A percentile compares a stretch with the other conserved stretches of the same genome.
Conservation (phyloP, 257 asterid genomes). For the Lycium barbarum region DNA sequence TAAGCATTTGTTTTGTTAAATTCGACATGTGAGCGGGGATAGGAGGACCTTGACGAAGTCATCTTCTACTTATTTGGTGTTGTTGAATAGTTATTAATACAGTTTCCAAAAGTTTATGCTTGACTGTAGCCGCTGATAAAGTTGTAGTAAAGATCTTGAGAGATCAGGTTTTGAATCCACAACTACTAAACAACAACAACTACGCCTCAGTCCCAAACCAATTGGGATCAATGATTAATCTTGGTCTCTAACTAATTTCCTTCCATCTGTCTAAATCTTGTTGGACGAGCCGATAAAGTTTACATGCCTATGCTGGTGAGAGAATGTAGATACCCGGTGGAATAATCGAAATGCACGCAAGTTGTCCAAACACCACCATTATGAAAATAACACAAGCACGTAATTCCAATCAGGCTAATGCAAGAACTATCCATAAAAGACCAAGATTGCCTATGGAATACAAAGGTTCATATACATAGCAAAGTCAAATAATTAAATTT, state of each 20-base stretch:
- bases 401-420: constrained; percentile 8
- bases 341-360: not conserved
- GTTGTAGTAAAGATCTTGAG: not conserved
- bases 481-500: not conserved
- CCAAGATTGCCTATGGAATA: not conserved
- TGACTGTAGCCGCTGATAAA: not conserved
- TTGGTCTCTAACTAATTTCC: constrained; percentile 13
- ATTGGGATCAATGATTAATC: not conserved
- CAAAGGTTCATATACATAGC: constrained; percentile 4
- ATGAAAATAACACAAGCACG: not conserved
- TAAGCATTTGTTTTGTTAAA: not conserved
- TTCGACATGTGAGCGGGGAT: constrained; percentile 1
- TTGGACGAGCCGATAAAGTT: not conserved
- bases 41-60: not conserved
- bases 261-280: not conserved
- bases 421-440: not conserved
- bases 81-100: constrained; percentile 5
- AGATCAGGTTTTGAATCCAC: not conserved
- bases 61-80: constrained; percentile 6
- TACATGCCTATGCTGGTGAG: not conserved
- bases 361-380: not conserved
- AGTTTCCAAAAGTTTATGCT: not conserved
- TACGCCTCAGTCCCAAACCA: not conserved
- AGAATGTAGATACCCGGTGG: not conserved
- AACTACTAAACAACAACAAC: not conserved